Conservation (phyloP, 345 rosid species). For the Balakata baccata region DNA sequence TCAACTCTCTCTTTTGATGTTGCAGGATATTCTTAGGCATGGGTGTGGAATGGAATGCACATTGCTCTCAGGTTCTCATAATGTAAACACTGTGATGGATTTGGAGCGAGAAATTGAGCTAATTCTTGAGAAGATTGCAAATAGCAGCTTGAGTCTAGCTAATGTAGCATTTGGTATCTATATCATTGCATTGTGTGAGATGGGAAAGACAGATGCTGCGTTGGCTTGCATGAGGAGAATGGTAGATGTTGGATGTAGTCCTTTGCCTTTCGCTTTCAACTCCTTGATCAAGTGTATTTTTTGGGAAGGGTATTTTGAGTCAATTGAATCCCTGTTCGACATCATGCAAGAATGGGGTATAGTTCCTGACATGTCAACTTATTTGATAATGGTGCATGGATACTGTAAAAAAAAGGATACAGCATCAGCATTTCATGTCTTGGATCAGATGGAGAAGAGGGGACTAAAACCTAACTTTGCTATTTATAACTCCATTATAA, state of each 20-base stretch:
- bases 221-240: conserved; percentile 36
- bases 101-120: conserved; percentile 40
- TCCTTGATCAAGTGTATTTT: conserved; percentile 53
- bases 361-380: conserved; percentile 52
- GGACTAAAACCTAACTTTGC: conserved; percentile 61
- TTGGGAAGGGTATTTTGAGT: conserved; percentile 38
- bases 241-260: conserved; percentile 45
- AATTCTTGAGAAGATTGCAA: conserved; percentile 44
- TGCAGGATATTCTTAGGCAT: conserved; percentile 44
- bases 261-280: conserved; percentile 48
- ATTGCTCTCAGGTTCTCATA: conserved; percentile 18
- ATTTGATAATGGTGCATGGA: conserved; percentile 47
- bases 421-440: conserved; percentile 38
- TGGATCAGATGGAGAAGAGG: conserved; percentile 46
- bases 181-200: conserved; percentile 52
- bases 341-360: conserved; percentile 42
- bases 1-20: conserved; percentile 40
- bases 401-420: conserved; percentile 45
- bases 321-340: conserved; percentile 36
- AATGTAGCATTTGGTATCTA: conserved; percentile 46
- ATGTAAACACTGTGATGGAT: conserved; percentile 19
- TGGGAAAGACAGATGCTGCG: conserved; percentile 38
- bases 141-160: conserved; percentile 39
- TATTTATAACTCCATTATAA: conserved; percentile 53
- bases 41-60: conserved; percentile 41